Evolutionary conservation across 106 monocot genomes (phyloP), one percentile per base, ranked within the genome.

Genomic region (Dendrobium chrysotoxum): DNA sequence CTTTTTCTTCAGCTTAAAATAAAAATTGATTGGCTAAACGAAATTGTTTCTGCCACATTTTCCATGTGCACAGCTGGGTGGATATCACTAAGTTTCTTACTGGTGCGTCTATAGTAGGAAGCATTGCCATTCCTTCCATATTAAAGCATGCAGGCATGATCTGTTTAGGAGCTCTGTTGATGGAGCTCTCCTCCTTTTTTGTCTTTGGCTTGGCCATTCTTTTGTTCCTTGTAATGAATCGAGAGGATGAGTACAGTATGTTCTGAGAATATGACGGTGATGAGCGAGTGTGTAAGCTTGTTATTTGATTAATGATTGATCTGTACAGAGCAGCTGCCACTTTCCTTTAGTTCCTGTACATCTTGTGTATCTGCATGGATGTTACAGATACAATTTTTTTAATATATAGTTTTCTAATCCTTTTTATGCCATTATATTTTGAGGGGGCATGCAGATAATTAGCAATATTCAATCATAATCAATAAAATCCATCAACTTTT

Each of bases 71-170:
- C 75, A 88, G 90, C 53, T 90, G 87, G 90, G 87, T 40, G 25
- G 83, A 85, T 31, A 87, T 95, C 77, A 93, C 98, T 7, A 99
- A 99, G 72, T 95, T 99, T 79, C 81, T 99, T 78, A 99, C 98
- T 11, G 98, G 98, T 40, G 85, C 87, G 66, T 99, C 95, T 16
- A 84, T 86, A 2, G 87, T 95, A 28, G 95, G 98, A 76, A 95
- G 95, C 86, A 93, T 99, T 42, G 98, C 98, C 68, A 93, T 99
- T 20, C 98, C 98, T 5, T 84, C 86, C 10, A 99, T 99, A 72
- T 78, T 99, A 66, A 99, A 91, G 82, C 98, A 99, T 82, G 92
- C 95, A 21, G 80, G 81, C 77, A 42, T 99, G 78, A 99, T 99
- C 67, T 88, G 87, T 67, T 95, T 89, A 89, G 92, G 93, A 25